Percentiles rank a stretch among this genome's conserved stretches.
Evolutionary conservation across 805 yeast genomes (phyloP).

Genomic region (Lipomyces spencermartinsiae): DNA sequence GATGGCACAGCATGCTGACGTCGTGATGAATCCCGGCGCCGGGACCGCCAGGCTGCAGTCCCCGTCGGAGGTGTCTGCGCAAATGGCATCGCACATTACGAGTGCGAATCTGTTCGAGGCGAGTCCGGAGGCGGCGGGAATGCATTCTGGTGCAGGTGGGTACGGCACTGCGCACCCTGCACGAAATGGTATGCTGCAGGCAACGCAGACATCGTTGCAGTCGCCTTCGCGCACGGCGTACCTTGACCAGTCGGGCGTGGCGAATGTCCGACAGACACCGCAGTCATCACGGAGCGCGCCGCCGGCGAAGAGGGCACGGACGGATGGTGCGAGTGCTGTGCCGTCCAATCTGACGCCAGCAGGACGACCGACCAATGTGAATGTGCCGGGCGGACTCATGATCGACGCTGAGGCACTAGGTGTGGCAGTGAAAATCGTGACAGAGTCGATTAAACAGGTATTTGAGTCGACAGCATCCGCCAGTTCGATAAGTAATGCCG

Average conservation of each 20-base stretch:
- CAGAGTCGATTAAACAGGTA: slow-evolving; percentile 20
- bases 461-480: slow-evolving; percentile 11
- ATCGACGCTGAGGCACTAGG: slow-evolving; percentile 19
- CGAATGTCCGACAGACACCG: background rate
- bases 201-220: background rate
- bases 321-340: background rate
- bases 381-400: background rate
- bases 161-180: background rate
- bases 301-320: background rate
- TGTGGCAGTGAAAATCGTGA: slow-evolving; percentile 19
- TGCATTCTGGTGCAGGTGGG: background rate
- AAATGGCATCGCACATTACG: background rate
- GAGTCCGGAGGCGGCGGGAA: slow-evolving; percentile 4
- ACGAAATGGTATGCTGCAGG: background rate
- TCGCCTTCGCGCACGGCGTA: background rate
- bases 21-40: background rate
- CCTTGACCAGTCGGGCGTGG: background rate
- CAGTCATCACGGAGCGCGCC: background rate
- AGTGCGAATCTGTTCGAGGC: slow-evolving; percentile 3
- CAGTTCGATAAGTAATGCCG: background rate
- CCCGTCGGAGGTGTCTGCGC: background rate
- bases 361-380: background rate
- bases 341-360: background rate
- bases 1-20: slow-evolving; percentile 2
- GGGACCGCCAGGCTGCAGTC: background rate